Evolutionary conservation across 345 rosid genomes (phyloP).

Genomic region (Gossypium longicalyx): DNA sequence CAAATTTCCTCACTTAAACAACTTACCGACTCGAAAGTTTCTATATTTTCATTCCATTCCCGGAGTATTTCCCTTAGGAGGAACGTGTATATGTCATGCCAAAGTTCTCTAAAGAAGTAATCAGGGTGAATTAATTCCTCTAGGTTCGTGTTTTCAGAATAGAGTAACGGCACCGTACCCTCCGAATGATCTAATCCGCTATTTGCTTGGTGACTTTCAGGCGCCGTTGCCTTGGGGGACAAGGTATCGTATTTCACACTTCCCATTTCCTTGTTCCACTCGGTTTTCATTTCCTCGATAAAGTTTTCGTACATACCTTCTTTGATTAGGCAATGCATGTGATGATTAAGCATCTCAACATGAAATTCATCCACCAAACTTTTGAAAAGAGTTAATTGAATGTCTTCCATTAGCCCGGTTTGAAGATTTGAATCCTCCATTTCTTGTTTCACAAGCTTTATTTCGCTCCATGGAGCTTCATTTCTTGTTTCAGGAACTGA

Average conservation of each 20-base stretch:
- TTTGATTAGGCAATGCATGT: conserved; percentile 19
- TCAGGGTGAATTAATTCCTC: not conserved
- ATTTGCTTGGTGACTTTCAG: not conserved
- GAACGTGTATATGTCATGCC: not conserved
- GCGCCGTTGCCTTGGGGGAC: conserved; percentile 14
- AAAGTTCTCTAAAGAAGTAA: not conserved
- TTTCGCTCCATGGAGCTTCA: conserved; percentile 29
- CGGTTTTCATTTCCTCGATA: conserved; percentile 20
- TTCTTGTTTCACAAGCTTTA: conserved; percentile 29
- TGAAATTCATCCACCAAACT: conserved; percentile 25
- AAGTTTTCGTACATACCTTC: conserved; percentile 25
- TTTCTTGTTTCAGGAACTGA: conserved; percentile 13
- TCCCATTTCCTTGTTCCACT: conserved; percentile 23
- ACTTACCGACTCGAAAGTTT: conserved; percentile 13
- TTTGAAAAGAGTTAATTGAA: conserved; percentile 32
- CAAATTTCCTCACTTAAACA: conserved; percentile 32
- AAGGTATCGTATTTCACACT: conserved; percentile 17
- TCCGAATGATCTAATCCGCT: conserved; percentile 7
- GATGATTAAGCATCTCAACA: conserved; percentile 13
- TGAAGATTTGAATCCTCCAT: conserved; percentile 38
- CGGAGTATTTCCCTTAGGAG: conserved; percentile 18
- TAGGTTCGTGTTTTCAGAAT: not conserved
- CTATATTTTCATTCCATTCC: conserved; percentile 27
- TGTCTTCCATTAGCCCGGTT: conserved; percentile 33
- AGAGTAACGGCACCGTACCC: not conserved